Base-by-base conservation (phyloP, 2,329 filamentous ascomycete genomes). In the Colletotrichum liriopes region DNA sequence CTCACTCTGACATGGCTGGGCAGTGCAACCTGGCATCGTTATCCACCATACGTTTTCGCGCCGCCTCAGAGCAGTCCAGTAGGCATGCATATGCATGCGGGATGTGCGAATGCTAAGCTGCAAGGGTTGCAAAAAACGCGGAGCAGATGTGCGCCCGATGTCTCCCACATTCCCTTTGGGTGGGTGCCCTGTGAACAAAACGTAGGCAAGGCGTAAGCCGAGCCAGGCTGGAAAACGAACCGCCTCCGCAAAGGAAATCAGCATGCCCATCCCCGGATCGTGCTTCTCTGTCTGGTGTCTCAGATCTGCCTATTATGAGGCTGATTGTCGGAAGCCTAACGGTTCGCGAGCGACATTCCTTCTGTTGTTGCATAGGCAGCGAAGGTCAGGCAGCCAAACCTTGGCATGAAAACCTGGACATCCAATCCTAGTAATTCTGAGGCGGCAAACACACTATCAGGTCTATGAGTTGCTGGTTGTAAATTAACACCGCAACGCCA, bases 11-110 rank as follows among this genome's bases (percentile, higher is more conserved):
- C n/a, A 29, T 20, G 6, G 16, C 60, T 49, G 32, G 32, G 60
- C 60, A 14, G 23, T 41, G 60, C 60, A 51, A 63, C 60, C 37
- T 63, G 45, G 45, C 60, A 26, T 1, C 23, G n/a, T 37, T 49
- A 5, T 62, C 32, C 29, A 14, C 60, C 60, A 63, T 52, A 29
- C 60, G 23, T 41, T 63, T 41, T 26, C 26, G 37, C n/a, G 45
- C 5, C 32, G 60, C 45, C 60, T 51, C 23, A 16, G 16, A 49
- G 45, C 45, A 16, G 45, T 52, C 8, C n/a, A 29, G 18, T 8
- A n/a, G 12, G 35, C 14, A 39, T 52, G 60, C 35, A 63, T 52
- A 12, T 41, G 45, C 45, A 63, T 51, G n/a, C 45, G 7, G 7
- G 5, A 29, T 16, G 29, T n/a, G n/a, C 32, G 6, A n/a, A 16